Conservation (phyloP, 1,139 yeast species). For the Yamadazyma conglobata region DNA sequence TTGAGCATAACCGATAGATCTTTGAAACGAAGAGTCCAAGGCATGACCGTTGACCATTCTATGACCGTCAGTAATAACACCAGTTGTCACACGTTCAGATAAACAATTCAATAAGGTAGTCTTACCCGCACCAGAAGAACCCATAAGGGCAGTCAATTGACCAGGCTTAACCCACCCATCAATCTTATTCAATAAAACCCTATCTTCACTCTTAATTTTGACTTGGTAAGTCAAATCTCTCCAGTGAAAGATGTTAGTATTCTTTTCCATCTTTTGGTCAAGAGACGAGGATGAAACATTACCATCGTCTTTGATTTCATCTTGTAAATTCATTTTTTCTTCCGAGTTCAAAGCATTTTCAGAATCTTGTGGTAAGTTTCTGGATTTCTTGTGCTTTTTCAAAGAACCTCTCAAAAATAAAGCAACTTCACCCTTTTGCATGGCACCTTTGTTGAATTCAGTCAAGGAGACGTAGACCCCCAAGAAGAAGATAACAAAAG, state of each 20-base stretch:
- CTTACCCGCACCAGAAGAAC: slow-evolving; percentile 41
- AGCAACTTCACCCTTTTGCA: slow-evolving; percentile 80
- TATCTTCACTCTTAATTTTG: slow-evolving; percentile 35
- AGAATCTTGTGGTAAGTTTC: slow-evolving; percentile 11
- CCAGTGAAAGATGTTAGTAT: slow-evolving; percentile 39
- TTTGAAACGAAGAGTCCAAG: slow-evolving; percentile 35
- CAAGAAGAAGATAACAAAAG: slow-evolving; percentile 53
- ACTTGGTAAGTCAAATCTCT: slow-evolving; percentile 41
- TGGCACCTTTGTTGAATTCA: slow-evolving; percentile 68
- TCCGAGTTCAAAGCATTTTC: slow-evolving; percentile 14
- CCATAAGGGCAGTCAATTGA: slow-evolving; percentile 37
- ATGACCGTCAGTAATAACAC: slow-evolving; percentile 31
- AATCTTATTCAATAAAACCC: slow-evolving; percentile 51
- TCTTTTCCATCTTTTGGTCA: slow-evolving; percentile 7
- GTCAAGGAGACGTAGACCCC: slow-evolving; percentile 53
- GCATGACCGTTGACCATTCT: slow-evolving; percentile 36
- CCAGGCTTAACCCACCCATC: slow-evolving; percentile 52
- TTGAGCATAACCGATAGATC: slow-evolving; percentile 41
- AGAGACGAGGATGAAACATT: slow-evolving; percentile 14
- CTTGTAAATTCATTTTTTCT: slow-evolving; percentile 20
- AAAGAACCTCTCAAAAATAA: slow-evolving; percentile 49
- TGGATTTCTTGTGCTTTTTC: slow-evolving; percentile 22
- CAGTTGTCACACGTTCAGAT: slow-evolving; percentile 35
- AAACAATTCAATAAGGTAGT: slow-evolving; percentile 36
- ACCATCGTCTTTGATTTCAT: slow-evolving; percentile 16